Conservation (phyloP, 495 filamentous ascomycete genomes). For the Thermothielavioides terrestris region DNA sequence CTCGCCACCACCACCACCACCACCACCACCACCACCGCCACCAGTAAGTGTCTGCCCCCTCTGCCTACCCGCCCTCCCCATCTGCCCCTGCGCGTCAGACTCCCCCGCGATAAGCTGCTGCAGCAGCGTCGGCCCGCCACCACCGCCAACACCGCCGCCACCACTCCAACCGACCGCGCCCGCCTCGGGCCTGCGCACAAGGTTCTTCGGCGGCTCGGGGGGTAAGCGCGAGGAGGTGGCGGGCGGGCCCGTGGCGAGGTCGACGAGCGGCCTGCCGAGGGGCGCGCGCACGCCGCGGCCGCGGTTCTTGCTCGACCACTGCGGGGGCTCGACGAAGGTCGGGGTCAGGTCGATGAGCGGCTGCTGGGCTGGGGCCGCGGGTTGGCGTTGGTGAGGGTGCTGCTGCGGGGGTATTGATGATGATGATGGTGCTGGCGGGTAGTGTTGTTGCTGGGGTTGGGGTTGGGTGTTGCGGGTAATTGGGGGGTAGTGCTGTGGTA, state of each 20-base stretch:
- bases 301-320: constrained; percentile 50
- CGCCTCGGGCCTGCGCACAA: not conserved
- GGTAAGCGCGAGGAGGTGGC: not conserved
- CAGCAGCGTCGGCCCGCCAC: constrained; percentile 2
- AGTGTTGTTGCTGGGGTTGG: not conserved
- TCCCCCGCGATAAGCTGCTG: too few species aligned
- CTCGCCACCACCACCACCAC: not conserved
- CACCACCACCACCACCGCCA: not conserved
- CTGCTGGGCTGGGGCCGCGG: not conserved
- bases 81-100: not conserved
- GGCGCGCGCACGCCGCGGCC: constrained; percentile 61
- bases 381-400: constrained; percentile 37
- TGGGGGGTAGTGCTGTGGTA: not conserved
- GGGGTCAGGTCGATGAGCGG: constrained; percentile 70
- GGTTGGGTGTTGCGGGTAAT: not conserved
- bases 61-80: not conserved
- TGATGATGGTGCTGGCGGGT: not conserved
- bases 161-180: not conserved
- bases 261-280: constrained; percentile 52
- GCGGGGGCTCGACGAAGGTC: constrained; percentile 63
- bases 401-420: not conserved
- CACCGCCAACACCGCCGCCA: not conserved
- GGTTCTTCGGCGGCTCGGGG: constrained; percentile 2
- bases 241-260: constrained; percentile 31
- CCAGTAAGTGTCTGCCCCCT: not conserved